These are phyloP conservation scores for Colletotrichum sp. DNA, from an alignment of 2,329 filamentous ascomycete species.

Conservation along the genomic window DNA sequence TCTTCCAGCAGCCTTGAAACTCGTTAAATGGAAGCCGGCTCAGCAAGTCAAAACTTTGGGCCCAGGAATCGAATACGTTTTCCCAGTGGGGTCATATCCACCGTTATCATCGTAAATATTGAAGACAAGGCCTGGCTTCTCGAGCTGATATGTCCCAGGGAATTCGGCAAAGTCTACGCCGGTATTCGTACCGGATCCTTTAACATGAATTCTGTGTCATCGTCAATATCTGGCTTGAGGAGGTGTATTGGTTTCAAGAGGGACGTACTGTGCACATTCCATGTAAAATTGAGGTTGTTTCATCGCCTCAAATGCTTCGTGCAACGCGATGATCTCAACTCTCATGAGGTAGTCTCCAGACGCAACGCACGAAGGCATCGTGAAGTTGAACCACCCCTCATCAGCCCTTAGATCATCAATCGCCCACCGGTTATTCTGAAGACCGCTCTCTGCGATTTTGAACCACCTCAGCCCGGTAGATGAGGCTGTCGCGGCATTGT, in stretches of 20 bases:
- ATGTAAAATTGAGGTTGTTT: slow-evolving; percentile 27
- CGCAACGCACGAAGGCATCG: slow-evolving; percentile 40
- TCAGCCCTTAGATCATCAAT: slow-evolving; percentile 25
- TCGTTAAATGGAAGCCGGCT: not conserved
- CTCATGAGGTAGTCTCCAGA: slow-evolving; percentile 46
- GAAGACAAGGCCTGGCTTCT: slow-evolving; percentile 37
- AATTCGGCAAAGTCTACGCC: slow-evolving; percentile 34
- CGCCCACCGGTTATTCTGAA: slow-evolving; percentile 30
- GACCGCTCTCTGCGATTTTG: slow-evolving; percentile 52
- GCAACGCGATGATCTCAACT: slow-evolving; percentile 46
- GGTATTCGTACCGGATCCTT: slow-evolving; percentile 29
- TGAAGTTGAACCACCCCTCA: slow-evolving; percentile 36
- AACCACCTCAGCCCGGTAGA: slow-evolving; percentile 49
- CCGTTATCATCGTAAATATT: slow-evolving; percentile 31
- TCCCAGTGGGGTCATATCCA: slow-evolving; percentile 24
- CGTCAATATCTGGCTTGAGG: slow-evolving; percentile 17
- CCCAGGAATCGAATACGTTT: slow-evolving; percentile 39
- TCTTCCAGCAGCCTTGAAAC: not conserved
- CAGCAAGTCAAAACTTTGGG: slow-evolving; percentile 14
- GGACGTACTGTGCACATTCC: slow-evolving; percentile 25
- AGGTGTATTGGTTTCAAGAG: slow-evolving; percentile 3
- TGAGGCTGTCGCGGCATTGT: slow-evolving; percentile 45
- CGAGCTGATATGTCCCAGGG: slow-evolving; percentile 38
- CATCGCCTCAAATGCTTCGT: slow-evolving; percentile 29
- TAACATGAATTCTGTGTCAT: slow-evolving; percentile 37